Conservation (phyloP, 1,139 yeast species). For the Yamadazyma pseudoaaseri region DNA sequence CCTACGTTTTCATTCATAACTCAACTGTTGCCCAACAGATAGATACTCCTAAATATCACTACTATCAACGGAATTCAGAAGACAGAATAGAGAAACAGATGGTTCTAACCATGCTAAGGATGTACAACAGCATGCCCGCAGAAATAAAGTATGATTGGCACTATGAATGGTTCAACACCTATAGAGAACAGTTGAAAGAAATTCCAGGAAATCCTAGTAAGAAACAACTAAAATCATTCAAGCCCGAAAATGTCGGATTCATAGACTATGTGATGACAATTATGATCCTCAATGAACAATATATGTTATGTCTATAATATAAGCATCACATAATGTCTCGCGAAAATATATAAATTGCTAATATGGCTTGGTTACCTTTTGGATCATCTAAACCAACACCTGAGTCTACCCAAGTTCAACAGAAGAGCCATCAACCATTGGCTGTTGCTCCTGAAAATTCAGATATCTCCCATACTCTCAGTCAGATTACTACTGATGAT, state of each 20-base stretch:
- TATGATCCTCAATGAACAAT: slow-evolving; percentile 36
- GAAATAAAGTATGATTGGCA: slow-evolving; percentile 28
- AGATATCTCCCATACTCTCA: slow-evolving; percentile 39
- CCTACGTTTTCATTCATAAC: slow-evolving; percentile 39
- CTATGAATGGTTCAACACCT: slow-evolving; percentile 26
- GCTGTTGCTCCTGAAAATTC: slow-evolving; percentile 18
- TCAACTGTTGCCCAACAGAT: slow-evolving; percentile 26
- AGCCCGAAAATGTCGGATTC: slow-evolving; percentile 11
- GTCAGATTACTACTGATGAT: slow-evolving; percentile 26
- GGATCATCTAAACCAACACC: slow-evolving; percentile 3
- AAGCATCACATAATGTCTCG: not conserved
- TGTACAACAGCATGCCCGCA: slow-evolving; percentile 29
- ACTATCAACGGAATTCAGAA: slow-evolving; percentile 19
- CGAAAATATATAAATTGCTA: not conserved
- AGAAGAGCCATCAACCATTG: slow-evolving; percentile 34
- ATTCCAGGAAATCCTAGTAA: slow-evolving; percentile 11
- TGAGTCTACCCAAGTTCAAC: slow-evolving; percentile 26
- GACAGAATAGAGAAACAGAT: slow-evolving; percentile 26
- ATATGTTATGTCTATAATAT: slow-evolving; percentile 25
- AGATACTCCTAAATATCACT: slow-evolving; percentile 17
- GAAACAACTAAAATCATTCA: slow-evolving; percentile 10
- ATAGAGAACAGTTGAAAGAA: slow-evolving; percentile 10
- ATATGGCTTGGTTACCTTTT: slow-evolving; percentile 18
- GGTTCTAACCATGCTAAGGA: slow-evolving; percentile 27
- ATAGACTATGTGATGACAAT: slow-evolving; percentile 26